Base-by-base conservation (phyloP, 2,329 filamentous ascomycete genomes). In the Colletotrichum caudatum region DNA sequence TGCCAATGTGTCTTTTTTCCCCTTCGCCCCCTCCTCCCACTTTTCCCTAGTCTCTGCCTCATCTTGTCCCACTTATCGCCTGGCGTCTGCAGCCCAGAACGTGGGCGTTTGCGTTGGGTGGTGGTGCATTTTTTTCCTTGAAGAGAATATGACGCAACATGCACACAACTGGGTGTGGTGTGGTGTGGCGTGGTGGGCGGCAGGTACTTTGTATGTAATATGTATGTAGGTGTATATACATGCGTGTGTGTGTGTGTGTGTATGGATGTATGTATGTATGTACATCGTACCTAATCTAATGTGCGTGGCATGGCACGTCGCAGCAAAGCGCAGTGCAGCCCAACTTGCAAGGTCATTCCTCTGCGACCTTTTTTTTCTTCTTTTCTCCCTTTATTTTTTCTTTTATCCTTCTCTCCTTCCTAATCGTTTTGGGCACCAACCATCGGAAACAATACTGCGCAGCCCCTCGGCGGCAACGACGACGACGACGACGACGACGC, bases 101-200 rank as follows among this genome's bases (percentile, higher is more conserved):
- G n/a, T 62, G 60, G 35, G 33, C 14, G 9, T 51, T 29, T 20
- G n/a, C 46, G 23, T 63, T 63, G 46, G 60, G 60, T 39, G 46
- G 46, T 39, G 11, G 33, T 46, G 44, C 53, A 5, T 57, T 57
- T 16, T 57, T 16, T 23, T 26, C n/a, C 35, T 16, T 9, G 20
- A 12, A 37, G 35, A 26, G 35, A 18, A 26, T 41, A 58, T 58
- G 54, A 58, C 54, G 54, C 54, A 58, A 58, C 54, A 58, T 41
- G 54, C 54, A 12, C 35, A 26, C 33, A 41, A 14, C 5, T 58
- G 1, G 9, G 11, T 23, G 20, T 5, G 33, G 48, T 51, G 11
- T 51, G 48, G 50, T 29, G 50, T 33, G 50, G 50, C 29, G 50
- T 51, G 50, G 50, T 44, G 16, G 39, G 16, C 18, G 39, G 14